Conservation (phyloP, 106 monocot genomes). For the Triglochin maritima region DNA sequence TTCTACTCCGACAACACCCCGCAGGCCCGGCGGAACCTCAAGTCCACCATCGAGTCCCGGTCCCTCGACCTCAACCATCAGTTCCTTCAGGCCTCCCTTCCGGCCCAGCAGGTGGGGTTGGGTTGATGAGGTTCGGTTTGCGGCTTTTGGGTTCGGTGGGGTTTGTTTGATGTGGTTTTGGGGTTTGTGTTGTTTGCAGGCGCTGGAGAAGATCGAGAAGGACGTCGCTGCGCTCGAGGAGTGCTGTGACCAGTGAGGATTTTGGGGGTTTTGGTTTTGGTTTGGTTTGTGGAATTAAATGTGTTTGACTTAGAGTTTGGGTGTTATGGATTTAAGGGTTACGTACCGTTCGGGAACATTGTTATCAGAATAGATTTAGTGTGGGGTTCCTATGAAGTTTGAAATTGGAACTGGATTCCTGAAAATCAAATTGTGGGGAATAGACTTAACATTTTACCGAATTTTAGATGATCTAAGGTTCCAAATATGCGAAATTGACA, state of each 20-base stretch:
- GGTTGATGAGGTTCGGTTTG: neutral
- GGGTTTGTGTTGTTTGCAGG: conserved; percentile 16
- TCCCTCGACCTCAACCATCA: conserved; percentile 74
- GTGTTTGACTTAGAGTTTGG: neutral
- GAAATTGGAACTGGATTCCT: too few species aligned
- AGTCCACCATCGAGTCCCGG: conserved; percentile 79
- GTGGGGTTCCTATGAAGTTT: too few species aligned
- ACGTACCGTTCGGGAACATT: too few species aligned
- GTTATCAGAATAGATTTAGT: too few species aligned
- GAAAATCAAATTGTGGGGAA: too few species aligned
- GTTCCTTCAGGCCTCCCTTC: conserved; percentile 83
- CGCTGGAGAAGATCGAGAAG: conserved; percentile 59
- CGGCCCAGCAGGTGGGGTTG: conserved; percentile 57
- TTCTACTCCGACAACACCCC: conserved; percentile 91
- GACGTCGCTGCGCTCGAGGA: conserved; percentile 59
- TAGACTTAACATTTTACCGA: too few species aligned
- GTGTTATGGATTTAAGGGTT: too few species aligned
- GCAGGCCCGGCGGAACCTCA: conserved; percentile 74
- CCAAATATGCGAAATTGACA: too few species aligned
- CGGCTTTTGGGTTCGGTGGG: neutral
- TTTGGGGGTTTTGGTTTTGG: neutral
- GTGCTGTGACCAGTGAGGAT: conserved; percentile 79
- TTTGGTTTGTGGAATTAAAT: neutral
- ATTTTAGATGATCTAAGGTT: too few species aligned
- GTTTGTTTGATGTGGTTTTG: too few species aligned